phyloP scores from a whole-genome alignment of 768 basidiomycete genomes.

The Rubroboletus satanas region DNA sequence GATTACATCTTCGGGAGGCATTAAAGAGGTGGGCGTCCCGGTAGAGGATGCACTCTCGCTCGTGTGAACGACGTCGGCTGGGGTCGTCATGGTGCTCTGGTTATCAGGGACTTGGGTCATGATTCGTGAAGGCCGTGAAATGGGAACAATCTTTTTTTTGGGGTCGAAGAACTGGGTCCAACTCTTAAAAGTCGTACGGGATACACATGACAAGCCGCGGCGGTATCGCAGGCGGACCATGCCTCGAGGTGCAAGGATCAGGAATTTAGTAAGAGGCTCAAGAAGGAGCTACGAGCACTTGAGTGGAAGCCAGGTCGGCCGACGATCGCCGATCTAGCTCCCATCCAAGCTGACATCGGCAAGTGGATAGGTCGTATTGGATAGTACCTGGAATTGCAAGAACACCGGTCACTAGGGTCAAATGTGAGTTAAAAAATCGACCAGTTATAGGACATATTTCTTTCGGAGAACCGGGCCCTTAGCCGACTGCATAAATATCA shows the following conservation, averaged over 20 bases:
- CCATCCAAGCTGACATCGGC: neutral
- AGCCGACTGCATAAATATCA: neutral
- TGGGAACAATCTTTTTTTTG: neutral
- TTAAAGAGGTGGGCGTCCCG: neutral
- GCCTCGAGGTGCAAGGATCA: neutral
- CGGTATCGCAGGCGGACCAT: neutral
- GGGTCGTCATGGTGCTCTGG: neutral
- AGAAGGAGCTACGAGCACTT: neutral
- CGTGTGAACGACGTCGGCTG: neutral
- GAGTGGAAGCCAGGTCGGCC: constrained; percentile 4
- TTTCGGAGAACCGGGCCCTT: neutral
- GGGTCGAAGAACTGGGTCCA: neutral
- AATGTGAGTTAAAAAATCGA: neutral
- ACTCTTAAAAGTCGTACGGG: constrained; percentile 1
- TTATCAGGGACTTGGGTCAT: constrained; percentile 5
- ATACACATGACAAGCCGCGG: neutral
- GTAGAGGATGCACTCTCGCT: neutral
- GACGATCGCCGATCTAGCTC: neutral
- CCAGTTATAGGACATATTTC: neutral
- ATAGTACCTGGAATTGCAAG: neutral
- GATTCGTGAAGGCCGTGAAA: neutral
- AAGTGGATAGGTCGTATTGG: neutral
- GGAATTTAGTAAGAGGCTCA: neutral
- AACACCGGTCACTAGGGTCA: neutral
- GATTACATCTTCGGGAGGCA: neutral